These are phyloP conservation scores for Coniochaeta sp. DNA, from an alignment of 2,329 filamentous ascomycete species.

Conservation along the genomic window DNA sequence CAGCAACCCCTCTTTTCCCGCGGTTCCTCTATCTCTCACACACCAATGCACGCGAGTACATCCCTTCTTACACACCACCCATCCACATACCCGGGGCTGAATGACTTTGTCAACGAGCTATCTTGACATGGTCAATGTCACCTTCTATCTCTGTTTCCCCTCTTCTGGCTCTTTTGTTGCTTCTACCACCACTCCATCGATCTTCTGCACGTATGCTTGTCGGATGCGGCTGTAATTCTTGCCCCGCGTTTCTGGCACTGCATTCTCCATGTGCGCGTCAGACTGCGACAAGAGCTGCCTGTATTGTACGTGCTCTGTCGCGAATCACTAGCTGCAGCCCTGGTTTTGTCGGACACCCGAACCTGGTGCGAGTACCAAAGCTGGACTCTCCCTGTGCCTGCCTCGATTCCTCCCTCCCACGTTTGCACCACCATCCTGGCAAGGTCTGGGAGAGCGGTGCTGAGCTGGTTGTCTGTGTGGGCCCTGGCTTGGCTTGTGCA, in stretches of 20 bases:
- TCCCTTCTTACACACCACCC: background rate
- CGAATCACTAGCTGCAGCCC: background rate
- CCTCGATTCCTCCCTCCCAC: constrained; percentile 6
- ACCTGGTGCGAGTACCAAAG: background rate
- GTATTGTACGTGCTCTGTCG: background rate
- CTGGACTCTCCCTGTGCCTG: constrained; percentile 5
- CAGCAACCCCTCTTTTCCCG: background rate
- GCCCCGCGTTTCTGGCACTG: background rate
- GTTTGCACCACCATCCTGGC: constrained; percentile 10
- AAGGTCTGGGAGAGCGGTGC: constrained; percentile 7
- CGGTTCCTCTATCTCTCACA: background rate
- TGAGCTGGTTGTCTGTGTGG: constrained; percentile 34
- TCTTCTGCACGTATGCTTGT: background rate
- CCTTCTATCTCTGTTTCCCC: constrained; percentile 1
- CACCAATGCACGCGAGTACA: background rate
- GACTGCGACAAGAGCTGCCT: background rate
- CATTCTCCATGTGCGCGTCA: background rate
- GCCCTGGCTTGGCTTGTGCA: constrained; percentile 42
- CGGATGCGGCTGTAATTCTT: background rate
- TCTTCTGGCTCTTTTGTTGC: background rate
- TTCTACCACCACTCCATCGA: background rate
- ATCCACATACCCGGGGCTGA: background rate
- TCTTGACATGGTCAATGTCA: background rate
- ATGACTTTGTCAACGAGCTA: background rate
- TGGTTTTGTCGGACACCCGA: background rate